These are phyloP conservation scores for Plantago major DNA, from an alignment of 257 asterid genomes.

Conservation along the genomic window DNA sequence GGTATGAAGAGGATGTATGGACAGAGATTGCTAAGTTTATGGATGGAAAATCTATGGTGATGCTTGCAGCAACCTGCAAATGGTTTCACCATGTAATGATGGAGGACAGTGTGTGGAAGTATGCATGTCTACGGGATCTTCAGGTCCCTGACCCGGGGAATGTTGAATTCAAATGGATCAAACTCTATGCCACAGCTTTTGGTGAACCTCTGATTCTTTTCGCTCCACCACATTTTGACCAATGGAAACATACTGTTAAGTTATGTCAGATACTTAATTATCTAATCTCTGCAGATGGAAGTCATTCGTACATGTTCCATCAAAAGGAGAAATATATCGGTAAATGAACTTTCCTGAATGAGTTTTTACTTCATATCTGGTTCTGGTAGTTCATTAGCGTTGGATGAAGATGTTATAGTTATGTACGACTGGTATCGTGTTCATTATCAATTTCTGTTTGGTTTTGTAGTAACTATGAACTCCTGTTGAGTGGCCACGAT, in stretches of 20 bases:
- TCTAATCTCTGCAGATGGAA: slow-evolving; percentile 69
- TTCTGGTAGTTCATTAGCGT: slow-evolving; percentile 4
- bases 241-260: not conserved
- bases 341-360: slow-evolving; percentile 23
- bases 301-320: slow-evolving; percentile 74
- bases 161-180: slow-evolving; percentile 67
- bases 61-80: slow-evolving; percentile 71
- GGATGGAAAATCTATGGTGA: slow-evolving; percentile 87
- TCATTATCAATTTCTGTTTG: not conserved
- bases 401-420: not conserved
- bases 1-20: slow-evolving; percentile 92
- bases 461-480: not conserved
- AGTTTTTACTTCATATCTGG: slow-evolving; percentile 13
- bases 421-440: slow-evolving; percentile 6
- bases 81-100: slow-evolving; percentile 71
- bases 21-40: slow-evolving; percentile 85
- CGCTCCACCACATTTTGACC: slow-evolving; percentile 5
- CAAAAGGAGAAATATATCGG: slow-evolving; percentile 95
- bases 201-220: slow-evolving; percentile 42
- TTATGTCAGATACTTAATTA: slow-evolving; percentile 15
- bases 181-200: slow-evolving; percentile 73
- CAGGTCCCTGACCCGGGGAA: slow-evolving; percentile 79
- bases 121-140: slow-evolving; percentile 87
- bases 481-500: slow-evolving; percentile 6
- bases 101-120: slow-evolving; percentile 80